Evolutionary conservation across 2,329 filamentous ascomycete species (phyloP), one percentile per base, ranked within the genome.

Genomic region (Phialophora verrucosa): DNA sequence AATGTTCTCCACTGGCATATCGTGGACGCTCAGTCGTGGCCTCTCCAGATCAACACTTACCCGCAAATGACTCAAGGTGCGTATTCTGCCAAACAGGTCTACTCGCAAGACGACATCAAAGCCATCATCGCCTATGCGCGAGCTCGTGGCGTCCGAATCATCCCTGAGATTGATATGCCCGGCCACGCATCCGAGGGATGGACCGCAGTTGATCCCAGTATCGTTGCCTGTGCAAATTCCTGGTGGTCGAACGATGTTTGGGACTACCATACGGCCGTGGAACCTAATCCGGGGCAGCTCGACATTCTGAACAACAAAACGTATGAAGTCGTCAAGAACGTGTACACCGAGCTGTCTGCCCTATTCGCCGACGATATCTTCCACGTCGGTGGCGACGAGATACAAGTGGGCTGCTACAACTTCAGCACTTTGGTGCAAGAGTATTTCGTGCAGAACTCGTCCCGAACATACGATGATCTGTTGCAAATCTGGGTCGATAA

Each of bases 111-210:
- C 0, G 77, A 80, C 64, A 74, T 86, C 54, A 77, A 74, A 20
- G 75, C 76, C 2, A 75, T 86, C 58, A 79, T 86, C 59, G 72
- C 74, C 12, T 86, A 85, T 68, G 84, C 82, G 17, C 78, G 82
- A 44, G 81, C 82, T 38, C 85, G 85, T 20, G 86, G 83, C 63
- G 80, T 88, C n/a, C 84, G 86, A 62, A 79, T 88, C 63, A 79
- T 88, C 38, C 84, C 86, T n/a, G 86, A 88, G 71, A 82, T 87
- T 50, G 86, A 88, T 73, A 87, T 87, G 84, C 86, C 86, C 6
- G 84, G 85, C 55, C 86, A 88, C 73, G 82, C 84, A 5, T 78
- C 80, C 32, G 81, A 83, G 0, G 84, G 84, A 32, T 87, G 84
- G 84, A 79, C 83, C 62, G 84, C 85, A 66, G 78, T 88, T 6